Evolutionary conservation across 2,329 filamentous ascomycete genomes (phyloP), one percentile per base, ranked within the genome.

Genomic region (Fusarium coffeatum): DNA sequence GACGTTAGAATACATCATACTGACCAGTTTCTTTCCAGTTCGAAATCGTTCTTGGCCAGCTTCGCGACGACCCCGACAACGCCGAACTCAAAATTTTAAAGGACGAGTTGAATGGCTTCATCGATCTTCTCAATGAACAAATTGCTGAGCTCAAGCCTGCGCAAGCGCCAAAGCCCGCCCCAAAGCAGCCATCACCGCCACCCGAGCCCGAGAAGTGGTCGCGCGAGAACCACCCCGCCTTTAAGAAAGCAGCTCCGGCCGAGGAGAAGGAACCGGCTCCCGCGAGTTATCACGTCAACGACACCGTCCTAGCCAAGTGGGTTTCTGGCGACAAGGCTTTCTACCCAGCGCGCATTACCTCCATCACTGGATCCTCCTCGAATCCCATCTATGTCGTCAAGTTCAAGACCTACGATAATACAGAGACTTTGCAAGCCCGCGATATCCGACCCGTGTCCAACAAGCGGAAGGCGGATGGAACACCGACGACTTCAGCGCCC

Each of bases 341-440:
- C 82, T 98, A 98, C 82, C 91, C 93, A 47, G 96, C 94, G 43
- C 91, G 93, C 76, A 97, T 99, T 80, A 95, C 93, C 54, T 94
- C 92, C 55, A 94, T 98, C 74, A 98, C 95, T 23, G 96, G 96
- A 62, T 97, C 94, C 11, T 90, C 91, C n/a, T 92, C 90, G 45
- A 92, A 93, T 55, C 95, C 94, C 37, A 93, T 98, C 69, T 99
- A 98, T 79, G 92, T 93, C 49, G 94, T 99, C 80, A 96, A 92
- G 74, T 99, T 98, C 85, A 95, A 97, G 82, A 93, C 89, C 76
- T 98, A 98, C 82, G 89, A 91, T 69, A 93, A 88, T 23, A 93
- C 91, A 47, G 94, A 97, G 80, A 96, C 92, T 34, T 82, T 97
- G 65, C 88, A 90, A 64, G 89, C 92, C 66, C 91, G 92, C 80